These are phyloP conservation scores for Brassica hybrid DNA, from an alignment of 441 rosid species.

Conservation along the genomic window DNA sequence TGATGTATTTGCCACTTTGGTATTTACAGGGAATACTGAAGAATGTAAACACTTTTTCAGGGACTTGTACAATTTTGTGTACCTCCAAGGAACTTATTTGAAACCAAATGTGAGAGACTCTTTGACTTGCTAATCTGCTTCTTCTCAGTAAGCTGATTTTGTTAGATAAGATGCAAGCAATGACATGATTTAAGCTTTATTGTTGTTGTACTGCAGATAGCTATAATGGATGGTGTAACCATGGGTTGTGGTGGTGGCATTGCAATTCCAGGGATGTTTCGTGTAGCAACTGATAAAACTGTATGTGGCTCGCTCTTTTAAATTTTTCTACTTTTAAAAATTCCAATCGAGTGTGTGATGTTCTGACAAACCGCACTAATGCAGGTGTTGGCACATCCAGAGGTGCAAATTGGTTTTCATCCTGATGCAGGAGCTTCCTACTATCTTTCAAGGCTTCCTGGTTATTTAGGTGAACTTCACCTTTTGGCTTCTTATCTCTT, in stretches of 20 bases:
- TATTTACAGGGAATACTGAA: constrained; percentile 69
- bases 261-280: constrained; percentile 87
- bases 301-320: constrained; percentile 46
- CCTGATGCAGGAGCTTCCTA: constrained; percentile 99
- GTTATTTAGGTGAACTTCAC: constrained; percentile 70
- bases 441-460: constrained; percentile 90
- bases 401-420: constrained; percentile 90
- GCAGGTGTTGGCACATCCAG: constrained; percentile 85
- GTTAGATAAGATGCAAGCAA: background rate
- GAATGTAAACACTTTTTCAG: constrained; percentile 71
- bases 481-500: constrained; percentile 12
- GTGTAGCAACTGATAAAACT: constrained; percentile 84
- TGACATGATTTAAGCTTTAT: background rate
- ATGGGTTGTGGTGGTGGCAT: constrained; percentile 95
- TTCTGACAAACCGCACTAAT: no score
- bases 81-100: constrained; percentile 88
- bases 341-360: no score
- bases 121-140: constrained; percentile 18
- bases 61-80: constrained; percentile 74
- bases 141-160: constrained; percentile 8
- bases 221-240: constrained; percentile 83
- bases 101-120: constrained; percentile 84
- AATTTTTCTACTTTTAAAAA: no score
- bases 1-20: constrained; percentile 31
- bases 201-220: constrained; percentile 58